Evolutionary conservation across 2,329 filamentous ascomycete genomes (phyloP), one percentile per base, ranked within the genome.

Genomic region (Colletotrichum echinochloae): DNA sequence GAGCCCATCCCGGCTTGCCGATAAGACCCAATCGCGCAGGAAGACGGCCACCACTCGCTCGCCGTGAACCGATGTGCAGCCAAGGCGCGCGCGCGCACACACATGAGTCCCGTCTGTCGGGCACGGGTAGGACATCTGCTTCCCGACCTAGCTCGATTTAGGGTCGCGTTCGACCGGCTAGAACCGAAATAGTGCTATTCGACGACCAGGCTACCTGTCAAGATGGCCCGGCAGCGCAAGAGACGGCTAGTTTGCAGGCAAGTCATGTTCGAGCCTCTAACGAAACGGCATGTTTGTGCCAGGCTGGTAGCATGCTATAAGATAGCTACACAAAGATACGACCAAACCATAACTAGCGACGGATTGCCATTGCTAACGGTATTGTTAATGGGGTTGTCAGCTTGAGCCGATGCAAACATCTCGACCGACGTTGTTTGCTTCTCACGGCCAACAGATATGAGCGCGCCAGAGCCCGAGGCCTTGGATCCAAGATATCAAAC

Each of bases 71-170:
- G 37, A 5, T 14, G 23, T 62, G 57, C 64, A 57, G 41, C 14
- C 62, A 26, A 20, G 44, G 56, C 35, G 51, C 64, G 35, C 64
- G 67, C 67, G 54, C 67, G 56, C 35, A 44, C 64, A 41, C 64
- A 64, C 67, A 59, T 64, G 37, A 57, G 64, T 71, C 52, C 64
- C 49, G 57, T 41, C 30, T 46, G 57, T 68, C 68, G 68, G 65
- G 68, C 68, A 68, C 67, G 64, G 57, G 39, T 71, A 68, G 37
- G 30, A 55, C 37, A 41, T 55, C n/a, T 57, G 30, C 28, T 54
- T 30, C 52, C 52, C 57, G 68, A 41, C 20, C 44, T 48, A 68
- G 51, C 46, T 33, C 56, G 2, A n/a, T 33, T 6, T 5, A 35
- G 5, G 3, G 48, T 52, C 56, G 26, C 49, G 35, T 48, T 30